phyloP scores from a whole-genome alignment of 768 basidiomycete genomes.

The Kwoniella botswanensis region DNA sequence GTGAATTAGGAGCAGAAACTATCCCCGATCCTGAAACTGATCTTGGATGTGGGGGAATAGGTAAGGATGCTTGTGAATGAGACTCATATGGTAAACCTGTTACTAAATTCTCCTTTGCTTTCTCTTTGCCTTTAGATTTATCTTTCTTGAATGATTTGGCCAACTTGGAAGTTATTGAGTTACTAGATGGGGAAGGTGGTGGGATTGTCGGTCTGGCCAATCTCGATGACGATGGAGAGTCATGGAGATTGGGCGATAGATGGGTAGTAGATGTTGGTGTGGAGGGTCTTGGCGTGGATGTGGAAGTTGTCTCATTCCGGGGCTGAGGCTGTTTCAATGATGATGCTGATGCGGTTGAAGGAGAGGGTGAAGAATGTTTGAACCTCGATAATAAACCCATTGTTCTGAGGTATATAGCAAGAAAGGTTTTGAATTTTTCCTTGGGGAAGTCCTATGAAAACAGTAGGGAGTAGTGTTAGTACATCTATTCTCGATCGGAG shows the following conservation, averaged over 20 bases:
- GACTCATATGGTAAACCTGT: slow-evolving; percentile 12
- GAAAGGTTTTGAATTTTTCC: neutral
- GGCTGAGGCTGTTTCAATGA: slow-evolving; percentile 2
- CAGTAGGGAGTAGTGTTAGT: neutral
- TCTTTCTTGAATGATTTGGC: slow-evolving; percentile 10
- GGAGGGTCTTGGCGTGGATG: slow-evolving; percentile 7
- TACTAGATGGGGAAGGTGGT: slow-evolving; percentile 16
- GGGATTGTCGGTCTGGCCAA: slow-evolving; percentile 24
- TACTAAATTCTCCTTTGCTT: slow-evolving; percentile 3
- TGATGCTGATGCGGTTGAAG: neutral
- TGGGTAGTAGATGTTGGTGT: slow-evolving; percentile 9
- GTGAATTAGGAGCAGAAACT: slow-evolving; percentile 15
- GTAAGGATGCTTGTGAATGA: neutral
- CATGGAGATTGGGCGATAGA: neutral
- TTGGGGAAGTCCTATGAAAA: neutral
- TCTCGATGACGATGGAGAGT: neutral
- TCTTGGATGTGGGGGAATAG: neutral
- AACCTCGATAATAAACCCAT: slow-evolving; percentile 25
- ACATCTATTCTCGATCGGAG: no score
- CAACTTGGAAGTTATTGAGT: slow-evolving; percentile 17
- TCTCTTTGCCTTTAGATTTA: neutral
- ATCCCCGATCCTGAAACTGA: neutral
- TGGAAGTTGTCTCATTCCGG: neutral
- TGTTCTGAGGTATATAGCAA: neutral
- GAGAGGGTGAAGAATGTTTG: slow-evolving; percentile 12